Base-by-base conservation (phyloP, 1,284 basidiomycete species). In the Malassezia obtusa region DNA sequence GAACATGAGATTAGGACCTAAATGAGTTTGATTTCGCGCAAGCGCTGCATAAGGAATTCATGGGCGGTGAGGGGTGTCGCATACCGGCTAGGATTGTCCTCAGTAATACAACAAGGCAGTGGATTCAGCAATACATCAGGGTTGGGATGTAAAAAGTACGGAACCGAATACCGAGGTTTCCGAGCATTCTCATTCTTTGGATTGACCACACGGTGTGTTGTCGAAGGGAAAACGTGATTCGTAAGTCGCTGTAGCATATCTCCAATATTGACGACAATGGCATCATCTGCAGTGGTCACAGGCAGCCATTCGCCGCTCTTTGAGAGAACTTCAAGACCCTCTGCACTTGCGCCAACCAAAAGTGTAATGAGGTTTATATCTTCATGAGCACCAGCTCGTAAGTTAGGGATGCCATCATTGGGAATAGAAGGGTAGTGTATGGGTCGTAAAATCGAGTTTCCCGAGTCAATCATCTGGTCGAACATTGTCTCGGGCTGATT, bases 241-340 rank as follows among this genome's bases (percentile, higher is more conserved):
- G 49, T 50, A 14, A 50, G 36, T 4, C 49, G 49, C 32, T 50
- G 40, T 10, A 50, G 41, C 49, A 50, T 50, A 25, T 50, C 49
- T 4, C 49, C 49, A 37, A 50, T 50, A 17, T 50, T 50, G 11
- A 50, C 49, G 21, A 50, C 49, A 28, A 50, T 45, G 1, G 49
- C 49, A 28, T 50, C 43, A 19, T 32, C 26, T 22, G 44, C 39
- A 8, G 49, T 44, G 12, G 41, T 50, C 14, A 50, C 24, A 11
- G 49, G 49, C 10, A 50, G 17, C 49, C 49, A 50, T 12, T 32
- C 28, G 6, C 43, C 41, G 12, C 37, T 30, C 19, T 43, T 43
- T 15, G 39, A 36, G 26, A 43, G 36, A 3, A 50, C 40, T 30
- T 50, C 49, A 19, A 50, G 49, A 6, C 49, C 49, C 30, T 50